These are phyloP conservation scores for Zalaria obscura DNA, from an alignment of 2,329 filamentous ascomycete genomes.

Conservation along the genomic window DNA sequence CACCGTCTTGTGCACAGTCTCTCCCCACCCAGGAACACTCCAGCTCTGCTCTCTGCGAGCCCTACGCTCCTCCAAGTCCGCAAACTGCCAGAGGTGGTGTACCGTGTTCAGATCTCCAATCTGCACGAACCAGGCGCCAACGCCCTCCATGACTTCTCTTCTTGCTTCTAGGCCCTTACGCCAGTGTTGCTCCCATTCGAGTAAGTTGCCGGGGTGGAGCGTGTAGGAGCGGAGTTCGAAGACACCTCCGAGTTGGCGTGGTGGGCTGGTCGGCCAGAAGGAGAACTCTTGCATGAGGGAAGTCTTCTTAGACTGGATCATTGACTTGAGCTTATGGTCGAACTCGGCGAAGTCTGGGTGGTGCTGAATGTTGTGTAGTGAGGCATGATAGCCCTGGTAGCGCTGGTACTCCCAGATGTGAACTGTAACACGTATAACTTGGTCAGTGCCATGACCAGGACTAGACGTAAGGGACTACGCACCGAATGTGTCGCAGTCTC, in stretches of 20 bases:
- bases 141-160: conserved; percentile 91
- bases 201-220: conserved; percentile 82
- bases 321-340: conserved; percentile 67
- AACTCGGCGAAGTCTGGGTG: conserved; percentile 78
- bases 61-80: conserved; percentile 87
- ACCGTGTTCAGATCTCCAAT: conserved; percentile 96
- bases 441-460: not conserved
- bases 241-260: conserved; percentile 75
- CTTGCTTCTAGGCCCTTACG: conserved; percentile 78
- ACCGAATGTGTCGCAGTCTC: conserved; percentile 95
- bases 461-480: conserved; percentile 18
- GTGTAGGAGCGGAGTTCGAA: conserved; percentile 97
- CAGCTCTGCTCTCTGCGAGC: conserved; percentile 85
- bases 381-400: conserved; percentile 90
- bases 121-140: conserved; percentile 93
- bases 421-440: conserved; percentile 40
- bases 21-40: conserved; percentile 87
- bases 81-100: conserved; percentile 97
- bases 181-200: conserved; percentile 99
- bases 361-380: conserved; percentile 67
- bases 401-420: conserved; percentile 99
- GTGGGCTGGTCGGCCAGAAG: conserved; percentile 94
- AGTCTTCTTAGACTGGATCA: conserved; percentile 72
- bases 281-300: conserved; percentile 99
- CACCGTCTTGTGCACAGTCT: conserved; percentile 97